These are phyloP conservation scores for Populus tomentosa DNA, from an alignment of 441 rosid genomes.

Conservation along the genomic window DNA sequence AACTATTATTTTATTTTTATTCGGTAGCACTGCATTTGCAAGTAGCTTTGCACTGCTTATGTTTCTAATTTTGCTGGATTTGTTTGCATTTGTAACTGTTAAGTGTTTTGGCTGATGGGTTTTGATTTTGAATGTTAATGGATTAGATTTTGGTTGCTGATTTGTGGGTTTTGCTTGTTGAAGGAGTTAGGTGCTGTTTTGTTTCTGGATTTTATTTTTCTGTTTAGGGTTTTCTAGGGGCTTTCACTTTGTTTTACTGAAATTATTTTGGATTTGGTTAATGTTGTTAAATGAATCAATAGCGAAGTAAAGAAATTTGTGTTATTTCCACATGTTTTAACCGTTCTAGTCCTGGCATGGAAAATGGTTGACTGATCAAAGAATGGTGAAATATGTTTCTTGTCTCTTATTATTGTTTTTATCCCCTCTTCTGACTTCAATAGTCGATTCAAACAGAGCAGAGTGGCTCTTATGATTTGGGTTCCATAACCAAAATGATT, in stretches of 20 bases:
- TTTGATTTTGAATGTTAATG: conserved; percentile 14
- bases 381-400: background rate
- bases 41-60: background rate
- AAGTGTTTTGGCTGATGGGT: conserved; percentile 13
- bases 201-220: conserved; percentile 10
- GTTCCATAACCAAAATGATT: background rate
- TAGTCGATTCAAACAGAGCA: background rate
- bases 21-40: background rate
- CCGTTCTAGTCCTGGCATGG: background rate
- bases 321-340: background rate
- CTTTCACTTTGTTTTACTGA: background rate
- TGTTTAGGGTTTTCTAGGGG: background rate
- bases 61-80: background rate
- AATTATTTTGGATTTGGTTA: background rate
- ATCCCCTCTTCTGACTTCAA: background rate
- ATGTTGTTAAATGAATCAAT: background rate
- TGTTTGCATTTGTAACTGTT: background rate
- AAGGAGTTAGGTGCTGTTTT: background rate
- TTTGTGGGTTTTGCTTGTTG: background rate
- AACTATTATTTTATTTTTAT: background rate
- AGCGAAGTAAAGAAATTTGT: background rate
- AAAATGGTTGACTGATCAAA: background rate
- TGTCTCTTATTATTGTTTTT: background rate
- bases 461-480: background rate
- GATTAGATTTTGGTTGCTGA: conserved; percentile 8